Base-by-base conservation (phyloP, 257 asterid species). In the Capsicum baccatum region DNA sequence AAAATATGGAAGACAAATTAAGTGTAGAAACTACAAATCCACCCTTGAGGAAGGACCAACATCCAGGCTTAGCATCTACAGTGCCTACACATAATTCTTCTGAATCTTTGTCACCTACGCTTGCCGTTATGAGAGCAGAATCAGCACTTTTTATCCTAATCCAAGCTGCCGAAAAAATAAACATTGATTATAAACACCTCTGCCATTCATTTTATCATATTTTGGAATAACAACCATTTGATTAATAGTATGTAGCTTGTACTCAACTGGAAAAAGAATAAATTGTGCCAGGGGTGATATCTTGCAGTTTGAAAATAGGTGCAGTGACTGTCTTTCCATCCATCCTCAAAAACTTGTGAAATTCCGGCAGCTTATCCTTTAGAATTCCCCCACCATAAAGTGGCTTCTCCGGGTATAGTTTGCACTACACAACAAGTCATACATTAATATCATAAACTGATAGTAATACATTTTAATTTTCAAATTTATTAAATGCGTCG, bases 31-130 rank as follows among this genome's bases (percentile, higher is more conserved):
- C 26, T 1, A 88, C 89, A 85, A 93, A 92, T 66, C 97, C 98
- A 85, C 97, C 98, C 91, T 94, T 93, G 79, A 93, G 94, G 85
- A 94, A 94, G 0, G 95, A 91, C 94, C 97, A 94, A 79, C 98
- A 94, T 0, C 96, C 93, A 15, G n/a, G 64, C 68, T 83, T 83
- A 47, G 96, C 96, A 79, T 91, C 85, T 57, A 93, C 97, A 48
- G 91, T 92, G 55, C 97, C 98, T 12, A 92, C 86, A 88, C 95
- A 94, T 52, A 87, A 78, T 35, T 85, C 21, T 17, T 42, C 57
- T 6, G 89, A 58, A 14, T 86, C 83, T 78, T 90, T 90, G 11
- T 90, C 90, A 64, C 82, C 87, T 10, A 92, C 87, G 76, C 89
- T 91, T 7, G 92, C 94, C 56, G 88, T 88, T 9, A 93, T 54